These are phyloP conservation scores for Dactylellina cionopaga DNA, from an alignment of 2,329 filamentous ascomycete genomes.

Conservation along the genomic window DNA sequence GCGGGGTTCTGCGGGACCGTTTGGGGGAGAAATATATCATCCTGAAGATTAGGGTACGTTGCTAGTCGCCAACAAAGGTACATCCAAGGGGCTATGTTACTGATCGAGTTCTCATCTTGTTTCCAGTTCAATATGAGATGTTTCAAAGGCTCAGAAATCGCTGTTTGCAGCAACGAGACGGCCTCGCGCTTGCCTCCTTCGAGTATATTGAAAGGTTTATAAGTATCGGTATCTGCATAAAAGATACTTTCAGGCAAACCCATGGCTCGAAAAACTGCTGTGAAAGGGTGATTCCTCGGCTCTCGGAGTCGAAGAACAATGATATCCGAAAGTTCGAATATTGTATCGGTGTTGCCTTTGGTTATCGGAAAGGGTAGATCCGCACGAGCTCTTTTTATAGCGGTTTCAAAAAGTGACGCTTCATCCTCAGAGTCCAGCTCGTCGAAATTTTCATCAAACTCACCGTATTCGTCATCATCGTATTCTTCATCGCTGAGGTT, in stretches of 20 bases:
- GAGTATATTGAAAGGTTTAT: background rate
- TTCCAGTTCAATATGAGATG: background rate
- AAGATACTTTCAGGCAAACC: background rate
- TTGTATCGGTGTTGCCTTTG: background rate
- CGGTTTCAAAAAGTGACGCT: background rate
- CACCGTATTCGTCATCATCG: background rate
- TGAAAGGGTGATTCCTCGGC: background rate
- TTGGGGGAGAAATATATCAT: background rate
- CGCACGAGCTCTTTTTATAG: background rate
- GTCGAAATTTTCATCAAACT: background rate
- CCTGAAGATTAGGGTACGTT: background rate
- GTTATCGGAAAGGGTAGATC: background rate
- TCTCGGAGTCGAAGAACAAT: background rate
- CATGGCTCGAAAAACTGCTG: background rate
- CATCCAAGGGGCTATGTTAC: background rate
- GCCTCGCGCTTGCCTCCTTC: background rate
- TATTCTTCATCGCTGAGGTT: background rate
- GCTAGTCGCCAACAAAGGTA: background rate
- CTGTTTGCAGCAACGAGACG: background rate
- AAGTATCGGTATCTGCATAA: background rate
- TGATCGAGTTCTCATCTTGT: background rate
- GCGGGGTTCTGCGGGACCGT: background rate
- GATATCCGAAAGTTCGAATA: background rate
- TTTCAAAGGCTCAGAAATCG: background rate
- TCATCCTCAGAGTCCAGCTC: slow-evolving; percentile 1